A percentile compares a stretch with the other conserved stretches of the same genome.
Conservation (phyloP, 2,329 filamentous ascomycete species). For the Alternaria gansuensis region DNA sequence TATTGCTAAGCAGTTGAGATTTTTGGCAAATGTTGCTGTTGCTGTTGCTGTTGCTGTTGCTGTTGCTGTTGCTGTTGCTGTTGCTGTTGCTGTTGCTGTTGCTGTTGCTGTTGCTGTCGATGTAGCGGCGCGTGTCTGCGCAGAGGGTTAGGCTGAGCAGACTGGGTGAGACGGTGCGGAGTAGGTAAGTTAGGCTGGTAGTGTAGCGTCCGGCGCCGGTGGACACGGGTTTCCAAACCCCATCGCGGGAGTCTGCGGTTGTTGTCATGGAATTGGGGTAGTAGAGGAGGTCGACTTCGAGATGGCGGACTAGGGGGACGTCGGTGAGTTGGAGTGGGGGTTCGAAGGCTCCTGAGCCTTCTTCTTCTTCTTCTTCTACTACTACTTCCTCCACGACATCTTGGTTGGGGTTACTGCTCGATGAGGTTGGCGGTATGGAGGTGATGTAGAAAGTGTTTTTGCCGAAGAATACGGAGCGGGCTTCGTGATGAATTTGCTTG, state of each 20-base stretch:
- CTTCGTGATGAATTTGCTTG: conserved; percentile 55
- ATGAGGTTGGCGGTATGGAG: conserved; percentile 19
- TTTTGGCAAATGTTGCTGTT: background rate
- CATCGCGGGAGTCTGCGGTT: conserved; percentile 10
- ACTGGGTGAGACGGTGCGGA: conserved; percentile 21
- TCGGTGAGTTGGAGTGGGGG: conserved; percentile 37
- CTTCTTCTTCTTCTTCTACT: conserved; percentile 8
- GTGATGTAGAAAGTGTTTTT: conserved; percentile 53
- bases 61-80: background rate
- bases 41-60: background rate
- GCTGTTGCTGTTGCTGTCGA: background rate
- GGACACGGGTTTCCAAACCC: conserved; percentile 30
- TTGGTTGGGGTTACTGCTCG: background rate
- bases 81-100: background rate
- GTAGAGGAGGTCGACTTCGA: conserved; percentile 44
- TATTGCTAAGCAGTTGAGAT: conserved; percentile 6
- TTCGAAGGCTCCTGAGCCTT: conserved; percentile 35
- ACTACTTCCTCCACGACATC: conserved; percentile 7
- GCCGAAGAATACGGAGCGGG: conserved; percentile 53
- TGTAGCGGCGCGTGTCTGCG: conserved; percentile 29
- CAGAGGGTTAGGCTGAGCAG: conserved; percentile 25
- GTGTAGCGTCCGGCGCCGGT: conserved; percentile 35
- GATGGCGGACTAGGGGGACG: conserved; percentile 35
- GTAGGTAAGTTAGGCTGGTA: conserved; percentile 29
- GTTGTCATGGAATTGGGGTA: conserved; percentile 25